These are phyloP conservation scores for Spizellomyces punctatus DNA, from an alignment of 192 early-diverging fungal genomes.

Conservation along the genomic window DNA sequence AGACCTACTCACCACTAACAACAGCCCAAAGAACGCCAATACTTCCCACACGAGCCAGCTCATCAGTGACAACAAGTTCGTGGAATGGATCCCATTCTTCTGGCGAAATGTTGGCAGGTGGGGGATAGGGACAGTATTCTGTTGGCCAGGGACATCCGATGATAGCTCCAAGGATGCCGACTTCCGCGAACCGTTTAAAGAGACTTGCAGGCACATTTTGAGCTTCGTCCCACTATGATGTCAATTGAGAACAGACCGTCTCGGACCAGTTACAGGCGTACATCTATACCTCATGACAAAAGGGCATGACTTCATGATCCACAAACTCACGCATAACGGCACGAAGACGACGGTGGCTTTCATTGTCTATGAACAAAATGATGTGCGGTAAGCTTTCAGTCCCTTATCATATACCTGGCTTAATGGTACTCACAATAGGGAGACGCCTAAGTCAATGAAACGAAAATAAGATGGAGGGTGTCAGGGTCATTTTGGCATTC, in stretches of 20 bases:
- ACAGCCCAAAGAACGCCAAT: constrained; percentile 26
- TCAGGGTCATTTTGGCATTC: too few species aligned
- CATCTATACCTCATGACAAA: constrained; percentile 47
- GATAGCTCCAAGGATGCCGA: constrained; percentile 62
- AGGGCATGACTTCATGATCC: constrained; percentile 71
- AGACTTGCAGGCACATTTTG: constrained; percentile 65
- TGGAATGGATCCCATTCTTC: constrained; percentile 72
- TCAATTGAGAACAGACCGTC: background rate
- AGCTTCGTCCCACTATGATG: constrained; percentile 58
- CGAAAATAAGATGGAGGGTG: too few species aligned
- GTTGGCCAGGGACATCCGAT: constrained; percentile 38
- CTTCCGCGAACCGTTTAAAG: constrained; percentile 62
- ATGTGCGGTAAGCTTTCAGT: too few species aligned
- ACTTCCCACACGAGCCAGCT: constrained; percentile 53
- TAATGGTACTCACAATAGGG: too few species aligned
- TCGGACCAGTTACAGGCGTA: background rate
- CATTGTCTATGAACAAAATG: constrained; percentile 36
- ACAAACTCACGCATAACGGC: constrained; percentile 64
- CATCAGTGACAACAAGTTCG: constrained; percentile 63
- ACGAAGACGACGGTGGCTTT: constrained; percentile 58
- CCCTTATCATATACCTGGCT: too few species aligned
- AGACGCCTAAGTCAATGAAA: too few species aligned
- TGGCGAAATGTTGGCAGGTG: constrained; percentile 51
- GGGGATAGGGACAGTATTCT: constrained; percentile 26
- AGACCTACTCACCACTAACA: constrained; percentile 14